Evolutionary conservation across 2,329 filamentous ascomycete species (phyloP).

Genomic region (Penicillium griseofulvum): DNA sequence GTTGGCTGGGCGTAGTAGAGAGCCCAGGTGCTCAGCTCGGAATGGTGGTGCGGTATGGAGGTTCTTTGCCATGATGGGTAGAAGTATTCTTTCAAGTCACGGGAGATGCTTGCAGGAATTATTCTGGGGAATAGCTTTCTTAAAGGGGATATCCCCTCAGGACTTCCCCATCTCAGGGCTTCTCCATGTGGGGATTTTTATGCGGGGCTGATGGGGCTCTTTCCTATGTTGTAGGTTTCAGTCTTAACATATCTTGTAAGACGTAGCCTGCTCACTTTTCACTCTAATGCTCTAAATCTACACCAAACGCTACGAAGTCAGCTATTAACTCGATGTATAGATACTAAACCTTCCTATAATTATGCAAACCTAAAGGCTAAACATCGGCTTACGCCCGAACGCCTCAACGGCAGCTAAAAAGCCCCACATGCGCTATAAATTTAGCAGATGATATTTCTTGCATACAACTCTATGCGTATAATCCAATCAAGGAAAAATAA

Average conservation of each 20-base stretch:
- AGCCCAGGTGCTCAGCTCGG: slow-evolving; percentile 25
- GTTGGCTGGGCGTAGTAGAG: slow-evolving; percentile 19
- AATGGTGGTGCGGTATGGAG: slow-evolving; percentile 24
- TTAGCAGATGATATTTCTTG: neutral
- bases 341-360: neutral
- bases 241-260: no score
- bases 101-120: neutral
- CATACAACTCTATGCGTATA: neutral
- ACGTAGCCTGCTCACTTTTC: neutral
- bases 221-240: no score
- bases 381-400: no score
- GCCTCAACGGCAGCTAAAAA: neutral
- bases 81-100: neutral
- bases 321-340: neutral
- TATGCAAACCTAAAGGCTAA: no score
- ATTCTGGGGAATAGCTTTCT: neutral
- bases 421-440: neutral
- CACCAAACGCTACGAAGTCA: no score
- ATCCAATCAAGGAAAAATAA: no score
- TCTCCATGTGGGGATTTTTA: neutral
- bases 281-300: neutral
- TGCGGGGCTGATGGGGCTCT: neutral
- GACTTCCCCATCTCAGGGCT: neutral
- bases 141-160: neutral
- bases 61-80: slow-evolving; percentile 8